Conservation (phyloP, 352 stramenopile species). For the Globisporangium uncinulatum region DNA sequence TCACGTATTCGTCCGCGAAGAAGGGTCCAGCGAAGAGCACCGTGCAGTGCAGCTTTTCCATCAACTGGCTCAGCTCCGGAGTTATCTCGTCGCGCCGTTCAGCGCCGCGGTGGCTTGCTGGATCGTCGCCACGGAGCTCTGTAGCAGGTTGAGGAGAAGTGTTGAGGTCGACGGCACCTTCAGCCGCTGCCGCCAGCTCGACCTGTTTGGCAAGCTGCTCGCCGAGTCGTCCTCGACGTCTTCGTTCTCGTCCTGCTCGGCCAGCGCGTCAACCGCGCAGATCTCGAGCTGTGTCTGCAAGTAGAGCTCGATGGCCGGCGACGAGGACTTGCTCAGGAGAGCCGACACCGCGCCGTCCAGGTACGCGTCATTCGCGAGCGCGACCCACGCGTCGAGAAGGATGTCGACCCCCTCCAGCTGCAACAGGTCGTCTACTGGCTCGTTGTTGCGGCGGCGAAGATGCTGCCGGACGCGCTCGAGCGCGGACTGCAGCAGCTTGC, state of each 20-base stretch:
- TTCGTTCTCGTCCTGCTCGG: slow-evolving; percentile 76
- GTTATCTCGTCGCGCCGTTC: slow-evolving; percentile 49
- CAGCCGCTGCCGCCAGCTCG: slow-evolving; percentile 60
- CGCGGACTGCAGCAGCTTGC: slow-evolving; percentile 60
- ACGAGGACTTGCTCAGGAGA: slow-evolving; percentile 52
- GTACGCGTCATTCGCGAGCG: slow-evolving; percentile 54
- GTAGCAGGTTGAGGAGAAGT: slow-evolving; percentile 53
- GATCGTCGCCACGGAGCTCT: slow-evolving; percentile 44
- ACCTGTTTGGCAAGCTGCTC: slow-evolving; percentile 59
- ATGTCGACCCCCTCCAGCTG: slow-evolving; percentile 77
- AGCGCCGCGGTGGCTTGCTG: slow-evolving; percentile 38
- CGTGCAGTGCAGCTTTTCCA: slow-evolving; percentile 78
- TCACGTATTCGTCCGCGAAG: slow-evolving; percentile 72
- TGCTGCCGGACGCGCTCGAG: slow-evolving; percentile 61
- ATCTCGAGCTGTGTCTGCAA: slow-evolving; percentile 71
- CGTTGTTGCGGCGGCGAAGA: slow-evolving; percentile 29
- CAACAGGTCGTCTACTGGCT: slow-evolving; percentile 72
- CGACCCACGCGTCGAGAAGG: slow-evolving; percentile 76
- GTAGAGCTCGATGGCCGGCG: slow-evolving; percentile 68
- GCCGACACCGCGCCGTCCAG: slow-evolving; percentile 22
- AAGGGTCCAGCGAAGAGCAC: slow-evolving; percentile 73
- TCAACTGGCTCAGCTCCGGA: slow-evolving; percentile 49
- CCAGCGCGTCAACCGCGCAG: slow-evolving; percentile 53
- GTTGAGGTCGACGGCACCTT: slow-evolving; percentile 46
- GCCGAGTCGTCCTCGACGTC: slow-evolving; percentile 78